These are phyloP conservation scores for Colletotrichum sp. DNA, from an alignment of 2,329 filamentous ascomycete species.

Conservation along the genomic window DNA sequence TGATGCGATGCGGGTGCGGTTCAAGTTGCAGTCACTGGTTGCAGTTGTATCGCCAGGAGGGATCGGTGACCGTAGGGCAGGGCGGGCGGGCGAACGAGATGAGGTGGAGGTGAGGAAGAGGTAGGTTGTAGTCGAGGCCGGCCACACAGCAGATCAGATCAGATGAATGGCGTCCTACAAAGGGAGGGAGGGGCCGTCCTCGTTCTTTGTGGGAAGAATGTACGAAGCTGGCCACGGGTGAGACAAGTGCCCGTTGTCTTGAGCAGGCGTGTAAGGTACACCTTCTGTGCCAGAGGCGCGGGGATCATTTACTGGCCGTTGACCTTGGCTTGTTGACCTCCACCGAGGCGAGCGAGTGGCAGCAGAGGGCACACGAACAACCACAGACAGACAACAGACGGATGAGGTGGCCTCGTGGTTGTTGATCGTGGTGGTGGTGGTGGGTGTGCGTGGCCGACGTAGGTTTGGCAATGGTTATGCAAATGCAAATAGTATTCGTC, in stretches of 20 bases:
- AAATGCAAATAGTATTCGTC: neutral
- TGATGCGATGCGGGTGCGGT: neutral
- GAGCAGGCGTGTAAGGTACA: neutral
- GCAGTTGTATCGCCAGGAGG: neutral
- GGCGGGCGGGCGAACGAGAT: neutral
- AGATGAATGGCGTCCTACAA: slow-evolving; percentile 15
- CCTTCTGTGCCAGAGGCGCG: neutral
- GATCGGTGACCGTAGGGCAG: neutral
- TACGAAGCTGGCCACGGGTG: neutral
- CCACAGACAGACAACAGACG: neutral
- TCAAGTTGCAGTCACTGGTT: neutral
- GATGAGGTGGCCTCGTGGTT: neutral
- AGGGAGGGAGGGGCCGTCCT: slow-evolving; percentile 11
- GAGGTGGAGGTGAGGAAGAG: neutral
- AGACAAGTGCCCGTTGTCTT: slow-evolving; percentile 19
- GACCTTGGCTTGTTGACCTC: neutral
- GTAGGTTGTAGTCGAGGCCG: neutral
- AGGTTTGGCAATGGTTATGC: neutral
- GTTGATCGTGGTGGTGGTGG: neutral
- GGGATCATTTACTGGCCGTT: neutral
- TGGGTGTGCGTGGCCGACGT: neutral
- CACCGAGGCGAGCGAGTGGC: neutral
- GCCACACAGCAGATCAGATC: slow-evolving; percentile 12
- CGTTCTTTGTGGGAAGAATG: slow-evolving; percentile 11
- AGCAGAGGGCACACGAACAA: neutral